Conservation (phyloP, 305 asterid genomes). For the Andrographis paniculata region DNA sequence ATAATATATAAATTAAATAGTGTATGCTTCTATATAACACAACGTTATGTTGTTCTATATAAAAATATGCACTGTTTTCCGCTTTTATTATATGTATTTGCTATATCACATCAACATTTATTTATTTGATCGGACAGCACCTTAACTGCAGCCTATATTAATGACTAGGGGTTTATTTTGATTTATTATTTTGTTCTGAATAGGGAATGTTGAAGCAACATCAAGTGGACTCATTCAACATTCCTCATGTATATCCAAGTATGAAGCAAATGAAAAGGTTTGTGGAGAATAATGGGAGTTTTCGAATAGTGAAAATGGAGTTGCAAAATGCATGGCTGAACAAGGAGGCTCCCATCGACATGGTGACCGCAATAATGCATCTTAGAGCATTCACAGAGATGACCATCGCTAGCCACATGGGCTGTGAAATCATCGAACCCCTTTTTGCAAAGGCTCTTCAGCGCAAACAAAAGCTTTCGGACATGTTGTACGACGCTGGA, state of each 20-base stretch:
- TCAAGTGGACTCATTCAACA: constrained; percentile 24
- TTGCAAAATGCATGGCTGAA: constrained; percentile 16
- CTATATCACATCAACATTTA: no score
- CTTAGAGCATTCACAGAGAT: constrained; percentile 18
- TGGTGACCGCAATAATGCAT: constrained; percentile 19
- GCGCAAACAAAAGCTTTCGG: constrained; percentile 7
- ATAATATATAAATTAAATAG: no score
- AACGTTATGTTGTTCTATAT: no score
- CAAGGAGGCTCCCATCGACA: constrained; percentile 6
- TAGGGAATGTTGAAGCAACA: constrained; percentile 22
- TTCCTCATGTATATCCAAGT: constrained; percentile 19
- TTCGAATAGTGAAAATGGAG: constrained; percentile 22
- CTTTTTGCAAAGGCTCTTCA: constrained; percentile 14
- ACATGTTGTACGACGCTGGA: constrained; percentile 17
- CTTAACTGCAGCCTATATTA: no score
- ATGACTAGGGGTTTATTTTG: no score
- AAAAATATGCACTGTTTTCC: no score
- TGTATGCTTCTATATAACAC: no score
- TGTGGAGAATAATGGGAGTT: constrained; percentile 21
- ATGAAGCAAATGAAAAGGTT: constrained; percentile 17
- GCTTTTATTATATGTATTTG: no score
- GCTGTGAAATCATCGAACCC: constrained; percentile 15
- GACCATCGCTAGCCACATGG: constrained; percentile 16
- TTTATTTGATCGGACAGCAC: no score
- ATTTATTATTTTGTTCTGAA: background rate